Conservation (phyloP, 1,139 yeast genomes). For the Scheffersomyces cryptocercus region DNA sequence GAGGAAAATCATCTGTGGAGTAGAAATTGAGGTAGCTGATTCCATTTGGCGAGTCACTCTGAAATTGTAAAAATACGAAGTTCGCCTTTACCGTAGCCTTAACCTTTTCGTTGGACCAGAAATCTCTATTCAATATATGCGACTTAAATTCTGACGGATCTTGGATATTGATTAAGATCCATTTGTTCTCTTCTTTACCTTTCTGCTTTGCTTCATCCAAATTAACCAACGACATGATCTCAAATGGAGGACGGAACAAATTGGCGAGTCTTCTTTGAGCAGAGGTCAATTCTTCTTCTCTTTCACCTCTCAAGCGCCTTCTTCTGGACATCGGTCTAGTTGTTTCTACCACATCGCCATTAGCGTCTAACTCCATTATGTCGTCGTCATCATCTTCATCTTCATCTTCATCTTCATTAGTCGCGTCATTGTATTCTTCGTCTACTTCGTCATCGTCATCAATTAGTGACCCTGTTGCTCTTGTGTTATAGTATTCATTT, state of each 20-base stretch:
- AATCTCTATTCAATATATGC: conserved; percentile 87
- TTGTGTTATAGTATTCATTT: conserved; percentile 22
- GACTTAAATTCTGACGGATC: conserved; percentile 83
- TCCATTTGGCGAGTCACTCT: conserved; percentile 75
- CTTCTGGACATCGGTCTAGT: conserved; percentile 21
- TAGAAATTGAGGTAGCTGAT: conserved; percentile 70
- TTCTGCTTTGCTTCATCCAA: conserved; percentile 70
- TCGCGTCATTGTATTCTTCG: conserved; percentile 19
- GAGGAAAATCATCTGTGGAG: conserved; percentile 69
- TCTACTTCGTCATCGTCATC: conserved; percentile 17
- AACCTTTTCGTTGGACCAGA: conserved; percentile 78
- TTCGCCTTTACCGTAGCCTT: conserved; percentile 64
- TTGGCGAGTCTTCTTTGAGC: conserved; percentile 76
- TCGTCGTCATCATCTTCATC: conserved; percentile 24
- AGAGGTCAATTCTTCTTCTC: conserved; percentile 45
- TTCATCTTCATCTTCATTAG: conserved; percentile 16
- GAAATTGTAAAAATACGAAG: conserved; percentile 82
- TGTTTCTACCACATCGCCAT: conserved; percentile 6
- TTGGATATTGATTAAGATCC: conserved; percentile 89
- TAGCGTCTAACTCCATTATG: conserved; percentile 30
- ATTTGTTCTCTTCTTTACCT: conserved; percentile 67
- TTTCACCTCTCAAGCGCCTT: conserved; percentile 26
- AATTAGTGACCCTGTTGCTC: conserved; percentile 6
- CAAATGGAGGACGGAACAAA: conserved; percentile 92
- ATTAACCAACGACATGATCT: conserved; percentile 65